phyloP scores from a whole-genome alignment of 345 rosid genomes.

The Eucalyptus guilfoylei region DNA sequence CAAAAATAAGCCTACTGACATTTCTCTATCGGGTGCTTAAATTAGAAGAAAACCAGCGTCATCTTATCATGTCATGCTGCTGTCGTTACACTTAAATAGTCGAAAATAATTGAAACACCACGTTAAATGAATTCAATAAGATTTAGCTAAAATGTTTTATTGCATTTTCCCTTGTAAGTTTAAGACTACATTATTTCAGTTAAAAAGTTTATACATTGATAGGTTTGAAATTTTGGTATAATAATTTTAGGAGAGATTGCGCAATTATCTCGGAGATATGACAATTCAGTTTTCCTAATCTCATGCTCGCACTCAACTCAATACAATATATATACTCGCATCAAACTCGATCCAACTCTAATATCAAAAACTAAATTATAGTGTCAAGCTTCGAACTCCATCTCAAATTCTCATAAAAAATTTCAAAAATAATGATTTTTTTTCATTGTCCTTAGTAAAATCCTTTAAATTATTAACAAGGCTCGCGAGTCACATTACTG shows the following conservation, averaged over 20 bases:
- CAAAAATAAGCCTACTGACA: no score
- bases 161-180: background rate
- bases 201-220: background rate
- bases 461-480: background rate
- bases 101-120: background rate
- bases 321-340: no score
- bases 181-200: background rate
- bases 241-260: no score
- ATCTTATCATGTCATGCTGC: background rate
- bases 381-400: no score
- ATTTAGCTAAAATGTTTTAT: background rate
- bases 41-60: background rate
- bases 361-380: no score
- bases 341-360: no score
- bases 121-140: background rate
- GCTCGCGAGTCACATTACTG: background rate
- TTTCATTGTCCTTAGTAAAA: background rate
- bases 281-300: background rate
- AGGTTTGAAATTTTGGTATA: no score
- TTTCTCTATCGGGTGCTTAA: no score
- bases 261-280: background rate
- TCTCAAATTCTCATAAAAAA: no score
- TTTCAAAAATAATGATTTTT: no score
- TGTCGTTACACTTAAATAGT: fast-evolving
- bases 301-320: background rate